These are phyloP conservation scores for Athelia psychrophila DNA, from an alignment of 1,284 basidiomycete genomes.

Conservation along the genomic window DNA sequence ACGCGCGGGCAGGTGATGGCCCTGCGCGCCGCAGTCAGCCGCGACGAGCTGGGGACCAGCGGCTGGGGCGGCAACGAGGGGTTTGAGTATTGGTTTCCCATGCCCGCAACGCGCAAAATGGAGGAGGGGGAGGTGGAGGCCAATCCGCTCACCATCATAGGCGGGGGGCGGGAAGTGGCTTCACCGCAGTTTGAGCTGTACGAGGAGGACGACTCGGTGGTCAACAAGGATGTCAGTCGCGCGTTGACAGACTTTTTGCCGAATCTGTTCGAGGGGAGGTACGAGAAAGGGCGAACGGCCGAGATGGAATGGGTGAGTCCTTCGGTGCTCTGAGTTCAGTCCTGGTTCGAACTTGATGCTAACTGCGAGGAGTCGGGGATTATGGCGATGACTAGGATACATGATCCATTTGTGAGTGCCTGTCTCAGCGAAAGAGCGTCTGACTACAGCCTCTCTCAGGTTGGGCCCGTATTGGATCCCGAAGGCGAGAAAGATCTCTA, in stretches of 20 bases:
- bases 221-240: constrained; percentile 46
- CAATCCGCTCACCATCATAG: constrained; percentile 66
- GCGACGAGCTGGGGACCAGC: constrained; percentile 29
- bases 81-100: constrained; percentile 80
- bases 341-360: constrained; percentile 8
- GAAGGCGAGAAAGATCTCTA: constrained; percentile 20
- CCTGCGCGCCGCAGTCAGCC: constrained; percentile 45
- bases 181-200: constrained; percentile 48
- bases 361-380: constrained; percentile 65
- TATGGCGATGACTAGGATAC: constrained; percentile 69
- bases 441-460: constrained; percentile 34
- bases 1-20: constrained; percentile 74
- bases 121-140: constrained; percentile 18
- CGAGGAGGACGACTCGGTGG: constrained; percentile 57
- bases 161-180: constrained; percentile 58
- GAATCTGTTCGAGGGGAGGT: constrained; percentile 52
- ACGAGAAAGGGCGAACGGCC: constrained; percentile 40
- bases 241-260: constrained; percentile 59
- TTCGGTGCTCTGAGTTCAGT: background rate
- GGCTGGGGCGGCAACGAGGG: constrained; percentile 51
- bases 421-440: background rate
- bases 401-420: constrained; percentile 66
- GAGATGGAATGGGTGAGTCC: constrained; percentile 74
- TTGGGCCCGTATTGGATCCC: constrained; percentile 55
- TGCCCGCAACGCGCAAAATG: constrained; percentile 37